A percentile compares a stretch with the other conserved stretches of the same genome.
Conservation (phyloP, 345 rosid genomes). For the Euclidium syriacum region DNA sequence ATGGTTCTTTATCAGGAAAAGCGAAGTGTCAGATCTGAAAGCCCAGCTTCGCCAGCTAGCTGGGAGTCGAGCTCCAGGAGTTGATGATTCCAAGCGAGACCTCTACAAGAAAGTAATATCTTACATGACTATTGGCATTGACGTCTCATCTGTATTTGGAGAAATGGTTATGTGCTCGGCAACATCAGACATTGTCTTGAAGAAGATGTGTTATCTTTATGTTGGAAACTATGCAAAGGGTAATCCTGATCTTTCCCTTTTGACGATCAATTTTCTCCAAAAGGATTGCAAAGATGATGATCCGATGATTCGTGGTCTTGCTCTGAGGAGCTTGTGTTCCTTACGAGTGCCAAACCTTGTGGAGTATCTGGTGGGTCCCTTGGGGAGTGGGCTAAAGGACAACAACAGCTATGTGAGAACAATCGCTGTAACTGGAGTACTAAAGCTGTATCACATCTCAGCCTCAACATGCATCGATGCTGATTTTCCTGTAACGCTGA, state of each 20-base stretch:
- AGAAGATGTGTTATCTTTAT: constrained; percentile 97
- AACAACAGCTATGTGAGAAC: constrained; percentile 78
- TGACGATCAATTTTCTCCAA: constrained; percentile 93
- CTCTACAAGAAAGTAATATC: constrained; percentile 94
- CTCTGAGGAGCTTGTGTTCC: constrained; percentile 86
- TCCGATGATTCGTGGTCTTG: constrained; percentile 96
- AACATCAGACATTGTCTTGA: constrained; percentile 92
- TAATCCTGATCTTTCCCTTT: constrained; percentile 86
- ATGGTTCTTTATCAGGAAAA: constrained; percentile 53
- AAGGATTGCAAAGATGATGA: constrained; percentile 96
- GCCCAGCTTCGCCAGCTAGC: constrained; percentile 94
- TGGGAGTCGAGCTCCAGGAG: constrained; percentile 92
- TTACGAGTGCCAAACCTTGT: constrained; percentile 83
- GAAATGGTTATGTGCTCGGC: constrained; percentile 99
- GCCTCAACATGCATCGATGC: constrained; percentile 78
- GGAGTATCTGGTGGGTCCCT: constrained; percentile 95
- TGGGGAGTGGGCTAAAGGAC: constrained; percentile 80
- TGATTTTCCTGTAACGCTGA: constrained; percentile 71
- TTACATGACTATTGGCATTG: constrained; percentile 89
- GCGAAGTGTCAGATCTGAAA: constrained; percentile 93
- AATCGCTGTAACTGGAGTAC: constrained; percentile 82
- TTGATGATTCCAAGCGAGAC: constrained; percentile 92
- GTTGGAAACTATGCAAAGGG: constrained; percentile 97
- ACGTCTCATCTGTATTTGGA: constrained; percentile 86
- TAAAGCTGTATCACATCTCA: constrained; percentile 91